These are phyloP conservation scores for Epichloe bromicola DNA, from an alignment of 2,329 filamentous ascomycete species.

Conservation along the genomic window DNA sequence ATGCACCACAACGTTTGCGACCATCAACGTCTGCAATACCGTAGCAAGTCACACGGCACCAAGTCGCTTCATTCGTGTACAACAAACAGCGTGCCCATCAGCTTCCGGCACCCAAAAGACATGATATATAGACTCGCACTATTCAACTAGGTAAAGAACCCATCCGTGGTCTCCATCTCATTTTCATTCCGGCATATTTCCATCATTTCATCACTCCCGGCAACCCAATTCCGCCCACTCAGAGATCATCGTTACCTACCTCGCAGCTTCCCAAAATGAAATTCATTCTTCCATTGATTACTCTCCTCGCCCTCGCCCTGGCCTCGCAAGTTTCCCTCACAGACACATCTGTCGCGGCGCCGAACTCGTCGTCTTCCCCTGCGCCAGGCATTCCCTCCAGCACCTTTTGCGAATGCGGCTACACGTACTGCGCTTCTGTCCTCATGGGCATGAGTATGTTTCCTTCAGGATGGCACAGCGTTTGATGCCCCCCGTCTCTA, in stretches of 20 bases:
- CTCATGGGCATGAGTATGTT: constrained; percentile 23
- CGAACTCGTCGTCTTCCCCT: constrained; percentile 2
- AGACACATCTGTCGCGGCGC: background rate
- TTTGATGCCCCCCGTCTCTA: too few species aligned
- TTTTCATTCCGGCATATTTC: background rate
- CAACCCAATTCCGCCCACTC: background rate
- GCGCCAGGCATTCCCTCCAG: constrained; percentile 13
- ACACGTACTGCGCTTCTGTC: constrained; percentile 28
- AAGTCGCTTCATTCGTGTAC: too few species aligned
- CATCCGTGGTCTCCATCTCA: too few species aligned
- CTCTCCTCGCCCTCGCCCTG: constrained; percentile 12
- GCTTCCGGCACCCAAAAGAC: too few species aligned
- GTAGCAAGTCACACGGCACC: too few species aligned
- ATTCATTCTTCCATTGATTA: constrained; percentile 6
- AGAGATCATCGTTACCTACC: background rate
- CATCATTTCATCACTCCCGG: too few species aligned
- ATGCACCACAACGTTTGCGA: too few species aligned
- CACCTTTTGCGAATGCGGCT: constrained; percentile 27
- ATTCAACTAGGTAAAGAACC: too few species aligned
- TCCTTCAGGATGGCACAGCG: background rate
- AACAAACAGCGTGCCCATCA: too few species aligned
- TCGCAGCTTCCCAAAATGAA: constrained; percentile 13
- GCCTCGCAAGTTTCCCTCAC: constrained; percentile 8
- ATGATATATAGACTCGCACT: too few species aligned
- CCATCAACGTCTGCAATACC: too few species aligned